phyloP scores from a whole-genome alignment of 2,329 filamentous ascomycete genomes.

The Fusarium miscanthi region DNA sequence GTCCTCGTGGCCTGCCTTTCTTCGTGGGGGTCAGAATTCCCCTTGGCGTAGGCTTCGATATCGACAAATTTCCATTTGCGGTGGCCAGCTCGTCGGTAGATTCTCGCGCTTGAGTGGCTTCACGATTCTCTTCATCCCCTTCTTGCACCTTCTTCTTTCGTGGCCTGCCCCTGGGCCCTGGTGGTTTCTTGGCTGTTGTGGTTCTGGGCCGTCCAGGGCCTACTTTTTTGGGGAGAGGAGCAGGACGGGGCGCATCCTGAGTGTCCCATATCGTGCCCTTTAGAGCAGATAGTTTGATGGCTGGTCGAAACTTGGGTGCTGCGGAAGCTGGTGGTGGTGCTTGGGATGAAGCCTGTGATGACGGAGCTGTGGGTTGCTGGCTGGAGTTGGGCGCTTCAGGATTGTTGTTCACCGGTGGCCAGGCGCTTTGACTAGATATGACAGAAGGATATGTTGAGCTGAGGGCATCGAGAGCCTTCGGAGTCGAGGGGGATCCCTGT shows the following conservation, averaged over 20 bases:
- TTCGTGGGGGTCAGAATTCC: conserved; percentile 68
- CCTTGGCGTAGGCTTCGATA: conserved; percentile 54
- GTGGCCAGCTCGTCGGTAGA: conserved; percentile 30
- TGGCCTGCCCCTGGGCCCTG: conserved; percentile 31
- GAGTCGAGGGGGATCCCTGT: conserved; percentile 43
- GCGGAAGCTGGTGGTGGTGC: conserved; percentile 23
- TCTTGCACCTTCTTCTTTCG: conserved; percentile 41
- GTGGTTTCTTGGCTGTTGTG: conserved; percentile 38
- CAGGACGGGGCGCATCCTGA: conserved; percentile 36
- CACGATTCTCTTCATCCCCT: conserved; percentile 1
- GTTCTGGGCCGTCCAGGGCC: conserved; percentile 34
- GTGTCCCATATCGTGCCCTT: conserved; percentile 54
- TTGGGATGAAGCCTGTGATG: conserved; percentile 20
- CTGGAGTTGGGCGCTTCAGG: background rate
- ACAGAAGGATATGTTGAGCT: conserved; percentile 48
- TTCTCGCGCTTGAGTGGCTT: conserved; percentile 7
- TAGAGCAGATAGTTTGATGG: conserved; percentile 52
- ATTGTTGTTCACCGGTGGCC: conserved; percentile 19
- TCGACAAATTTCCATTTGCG: conserved; percentile 28
- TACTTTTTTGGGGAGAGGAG: conserved; percentile 38
- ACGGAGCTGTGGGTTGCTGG: conserved; percentile 9
- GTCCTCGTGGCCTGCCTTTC: conserved; percentile 53
- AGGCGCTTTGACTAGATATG: conserved; percentile 37
- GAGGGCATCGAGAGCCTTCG: conserved; percentile 48
- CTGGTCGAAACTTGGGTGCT: conserved; percentile 44